Conservation (phyloP, 2,329 filamentous ascomycete species). For the Phaeosphaeria sp. region DNA sequence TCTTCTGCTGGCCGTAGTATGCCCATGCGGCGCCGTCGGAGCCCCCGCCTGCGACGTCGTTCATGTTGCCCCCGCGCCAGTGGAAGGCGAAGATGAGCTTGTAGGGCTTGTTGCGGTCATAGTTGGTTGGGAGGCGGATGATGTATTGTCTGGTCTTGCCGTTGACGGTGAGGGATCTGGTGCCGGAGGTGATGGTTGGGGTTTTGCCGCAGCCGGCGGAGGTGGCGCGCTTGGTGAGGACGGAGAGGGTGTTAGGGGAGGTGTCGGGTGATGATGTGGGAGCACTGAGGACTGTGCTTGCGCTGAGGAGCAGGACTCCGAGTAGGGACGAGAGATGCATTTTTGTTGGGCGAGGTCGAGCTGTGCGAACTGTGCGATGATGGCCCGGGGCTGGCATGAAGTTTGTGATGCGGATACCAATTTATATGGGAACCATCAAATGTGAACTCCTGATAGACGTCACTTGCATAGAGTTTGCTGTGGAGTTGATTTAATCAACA, state of each 20-base stretch:
- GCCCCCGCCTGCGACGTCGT: constrained; percentile 39
- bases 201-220: constrained; percentile 20
- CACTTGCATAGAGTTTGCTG: neutral
- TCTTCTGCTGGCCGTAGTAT: constrained; percentile 52
- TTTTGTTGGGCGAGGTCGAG: too few species aligned
- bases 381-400: neutral
- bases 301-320: constrained; percentile 12
- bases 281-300: constrained; percentile 12
- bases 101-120: constrained; percentile 49
- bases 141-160: constrained; percentile 50
- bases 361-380: too few species aligned
- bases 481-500: neutral
- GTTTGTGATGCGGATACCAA: neutral
- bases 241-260: constrained; percentile 1
- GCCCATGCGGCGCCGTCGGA: constrained; percentile 11
- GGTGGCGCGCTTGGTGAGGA: constrained; percentile 15
- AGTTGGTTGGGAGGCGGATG: constrained; percentile 49
- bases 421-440: neutral
- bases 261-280: constrained; percentile 4
- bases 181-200: constrained; percentile 10
- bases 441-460: neutral
- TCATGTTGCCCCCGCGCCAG: constrained; percentile 50
- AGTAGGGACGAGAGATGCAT: constrained; percentile 7
- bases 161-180: constrained; percentile 42
- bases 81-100: constrained; percentile 54